These are phyloP conservation scores for Fusarium keratoplasticum DNA, from an alignment of 2,329 filamentous ascomycete genomes.

Conservation along the genomic window DNA sequence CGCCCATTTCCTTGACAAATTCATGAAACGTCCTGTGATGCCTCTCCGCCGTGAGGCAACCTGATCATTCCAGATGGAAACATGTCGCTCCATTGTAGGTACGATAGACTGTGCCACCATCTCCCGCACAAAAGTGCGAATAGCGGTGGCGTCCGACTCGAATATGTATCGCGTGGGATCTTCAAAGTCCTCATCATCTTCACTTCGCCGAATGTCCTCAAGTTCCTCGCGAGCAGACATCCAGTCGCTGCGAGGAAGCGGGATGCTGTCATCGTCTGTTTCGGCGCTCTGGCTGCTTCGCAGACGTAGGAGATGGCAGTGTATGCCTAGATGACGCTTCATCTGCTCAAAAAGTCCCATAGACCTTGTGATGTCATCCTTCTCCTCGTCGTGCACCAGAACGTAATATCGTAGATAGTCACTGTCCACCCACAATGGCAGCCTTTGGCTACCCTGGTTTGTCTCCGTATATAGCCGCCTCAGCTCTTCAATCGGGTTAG, in stretches of 20 bases:
- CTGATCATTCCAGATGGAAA: slow-evolving; percentile 96
- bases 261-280: slow-evolving; percentile 90
- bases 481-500: slow-evolving; percentile 86
- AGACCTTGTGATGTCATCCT: slow-evolving; percentile 90
- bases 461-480: slow-evolving; percentile 86
- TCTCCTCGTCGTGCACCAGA: slow-evolving; percentile 94
- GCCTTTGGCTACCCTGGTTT: slow-evolving; percentile 77
- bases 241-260: slow-evolving; percentile 87
- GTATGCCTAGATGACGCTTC: slow-evolving; percentile 97
- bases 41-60: slow-evolving; percentile 91
- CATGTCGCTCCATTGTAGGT: slow-evolving; percentile 93
- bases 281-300: slow-evolving; percentile 87
- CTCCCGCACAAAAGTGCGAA: slow-evolving; percentile 90
- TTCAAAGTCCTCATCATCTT: slow-evolving; percentile 75
- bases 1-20: slow-evolving; percentile 89
- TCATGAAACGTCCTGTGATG: slow-evolving; percentile 93
- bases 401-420: slow-evolving; percentile 98
- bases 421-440: slow-evolving; percentile 88
- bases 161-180: slow-evolving; percentile 84
- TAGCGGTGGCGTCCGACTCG: slow-evolving; percentile 89
- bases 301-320: slow-evolving; percentile 91
- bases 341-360: slow-evolving; percentile 96
- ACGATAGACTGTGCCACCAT: slow-evolving; percentile 95
- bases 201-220: slow-evolving; percentile 75
- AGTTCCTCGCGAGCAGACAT: slow-evolving; percentile 88